These are phyloP conservation scores for Aquilaria yunnanensis DNA, from an alignment of 345 rosid genomes.

Conservation along the genomic window DNA sequence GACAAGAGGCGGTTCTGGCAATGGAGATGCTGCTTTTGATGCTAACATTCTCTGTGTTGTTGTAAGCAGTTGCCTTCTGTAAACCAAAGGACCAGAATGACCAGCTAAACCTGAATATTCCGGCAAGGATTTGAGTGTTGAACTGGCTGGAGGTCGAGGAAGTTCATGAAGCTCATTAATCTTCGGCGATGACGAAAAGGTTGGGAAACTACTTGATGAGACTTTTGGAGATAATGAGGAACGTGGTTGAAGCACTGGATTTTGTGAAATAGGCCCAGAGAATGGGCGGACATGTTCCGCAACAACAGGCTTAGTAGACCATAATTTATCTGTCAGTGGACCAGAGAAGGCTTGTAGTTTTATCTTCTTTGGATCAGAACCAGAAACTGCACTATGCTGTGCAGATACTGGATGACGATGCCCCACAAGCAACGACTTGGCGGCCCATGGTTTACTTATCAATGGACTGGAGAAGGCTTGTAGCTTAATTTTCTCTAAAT, in stretches of 20 bases:
- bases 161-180: constrained; percentile 99
- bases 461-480: constrained; percentile 81
- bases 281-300: constrained; percentile 42
- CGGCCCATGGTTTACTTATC: constrained; percentile 28
- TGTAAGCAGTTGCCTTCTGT: constrained; percentile 38
- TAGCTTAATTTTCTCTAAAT: constrained; percentile 50
- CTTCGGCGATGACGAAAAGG: constrained; percentile 67
- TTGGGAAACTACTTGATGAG: constrained; percentile 57
- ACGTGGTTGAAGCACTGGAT: constrained; percentile 40
- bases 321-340: constrained; percentile 46
- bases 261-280: constrained; percentile 69
- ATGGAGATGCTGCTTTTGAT: constrained; percentile 50
- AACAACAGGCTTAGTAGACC: constrained; percentile 34
- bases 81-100: constrained; percentile 74
- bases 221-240: constrained; percentile 51
- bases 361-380: constrained; percentile 43
- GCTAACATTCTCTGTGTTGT: constrained; percentile 30
- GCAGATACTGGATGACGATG: constrained; percentile 19
- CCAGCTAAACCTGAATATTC: constrained; percentile 31
- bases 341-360: constrained; percentile 79
- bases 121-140: constrained; percentile 32
- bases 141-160: constrained; percentile 80
- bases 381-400: constrained; percentile 27
- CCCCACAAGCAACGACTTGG: too few species aligned
- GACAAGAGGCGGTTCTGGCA: constrained; percentile 73